Conservation (phyloP, 768 basidiomycete genomes). For the Podaxis sp. region DNA sequence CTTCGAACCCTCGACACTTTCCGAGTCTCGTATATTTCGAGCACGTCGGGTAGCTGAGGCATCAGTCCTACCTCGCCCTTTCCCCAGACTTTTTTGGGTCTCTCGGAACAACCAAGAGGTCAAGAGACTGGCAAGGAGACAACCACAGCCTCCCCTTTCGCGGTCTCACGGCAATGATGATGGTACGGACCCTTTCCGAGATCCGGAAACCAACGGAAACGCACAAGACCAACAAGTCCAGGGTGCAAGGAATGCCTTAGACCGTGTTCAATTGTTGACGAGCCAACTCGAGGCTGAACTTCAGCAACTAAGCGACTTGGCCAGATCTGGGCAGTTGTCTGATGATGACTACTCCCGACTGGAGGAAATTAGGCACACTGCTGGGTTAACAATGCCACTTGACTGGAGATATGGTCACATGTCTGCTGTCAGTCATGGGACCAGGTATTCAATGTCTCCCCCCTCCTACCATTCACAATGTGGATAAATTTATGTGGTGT, state of each 20-base stretch:
- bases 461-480: background rate
- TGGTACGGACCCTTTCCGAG: background rate
- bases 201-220: background rate
- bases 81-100: background rate
- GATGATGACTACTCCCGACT: background rate
- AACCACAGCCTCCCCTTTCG: background rate
- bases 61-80: background rate
- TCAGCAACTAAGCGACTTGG: background rate
- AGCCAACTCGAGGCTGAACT: background rate
- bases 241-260: background rate
- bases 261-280: background rate
- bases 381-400: background rate
- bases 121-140: background rate
- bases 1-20: background rate
- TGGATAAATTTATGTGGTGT: background rate
- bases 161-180: background rate
- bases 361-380: constrained; percentile 1
- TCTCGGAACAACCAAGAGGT: background rate
- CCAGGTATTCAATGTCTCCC: background rate
- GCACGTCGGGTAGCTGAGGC: background rate
- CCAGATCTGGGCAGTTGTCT: constrained; percentile 1
- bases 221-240: background rate
- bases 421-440: background rate
- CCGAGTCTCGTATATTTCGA: background rate
- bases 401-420: background rate